Evolutionary conservation across 352 stramenopile species (phyloP).

Genomic region (Blastocystis hominis): DNA sequence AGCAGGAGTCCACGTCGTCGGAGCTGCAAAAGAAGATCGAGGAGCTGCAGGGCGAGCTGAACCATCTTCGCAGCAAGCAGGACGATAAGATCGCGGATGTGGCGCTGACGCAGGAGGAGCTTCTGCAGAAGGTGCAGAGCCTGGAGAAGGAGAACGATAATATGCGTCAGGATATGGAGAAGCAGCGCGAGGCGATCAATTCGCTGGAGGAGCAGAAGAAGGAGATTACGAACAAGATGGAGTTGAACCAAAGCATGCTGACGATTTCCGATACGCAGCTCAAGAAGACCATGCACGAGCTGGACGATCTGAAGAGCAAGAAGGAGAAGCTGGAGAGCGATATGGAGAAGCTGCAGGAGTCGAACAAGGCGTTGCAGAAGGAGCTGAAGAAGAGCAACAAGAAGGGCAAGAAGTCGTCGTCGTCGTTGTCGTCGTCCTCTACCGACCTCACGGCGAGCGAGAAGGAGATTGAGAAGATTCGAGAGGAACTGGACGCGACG

Average conservation of each 20-base stretch:
- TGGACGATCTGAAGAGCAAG: neutral
- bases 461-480: neutral
- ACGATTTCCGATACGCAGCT: neutral
- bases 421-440: neutral
- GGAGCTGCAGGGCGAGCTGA: conserved; percentile 35
- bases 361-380: neutral
- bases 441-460: neutral
- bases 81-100: neutral
- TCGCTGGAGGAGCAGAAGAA: conserved; percentile 12
- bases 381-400: conserved; percentile 1
- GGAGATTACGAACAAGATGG: conserved; percentile 18
- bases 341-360: neutral
- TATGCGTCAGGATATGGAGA: neutral
- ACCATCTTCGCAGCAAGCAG: neutral
- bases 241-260: neutral
- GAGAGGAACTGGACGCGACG: neutral
- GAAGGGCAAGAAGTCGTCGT: neutral
- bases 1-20: neutral
- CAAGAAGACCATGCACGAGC: neutral
- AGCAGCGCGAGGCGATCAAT: neutral
- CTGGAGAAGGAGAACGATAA: conserved; percentile 33
- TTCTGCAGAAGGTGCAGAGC: neutral
- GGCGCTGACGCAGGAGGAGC: neutral
- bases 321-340: conserved; percentile 14
- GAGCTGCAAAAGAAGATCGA: conserved; percentile 1